Evolutionary conservation across 495 filamentous ascomycete species (phyloP), one percentile per base, ranked within the genome.

Genomic region (Penicillium dipodomyicola): DNA sequence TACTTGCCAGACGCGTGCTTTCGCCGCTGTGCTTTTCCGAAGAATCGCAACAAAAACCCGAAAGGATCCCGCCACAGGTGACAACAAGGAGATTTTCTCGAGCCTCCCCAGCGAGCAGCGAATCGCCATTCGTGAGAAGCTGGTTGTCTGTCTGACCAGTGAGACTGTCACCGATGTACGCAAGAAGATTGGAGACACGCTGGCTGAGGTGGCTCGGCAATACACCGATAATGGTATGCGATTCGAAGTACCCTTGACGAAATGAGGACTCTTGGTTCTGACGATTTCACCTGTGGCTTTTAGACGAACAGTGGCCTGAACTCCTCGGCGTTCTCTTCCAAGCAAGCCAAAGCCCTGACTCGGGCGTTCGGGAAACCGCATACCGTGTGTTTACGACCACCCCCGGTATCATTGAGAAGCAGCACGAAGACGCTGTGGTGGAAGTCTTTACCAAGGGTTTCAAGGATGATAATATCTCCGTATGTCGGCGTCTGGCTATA

Each of bases 361-460:
- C 87, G 12, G 87, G 84, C 57, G 85, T 92, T 68, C 85, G 95
- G 22, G 94, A 97, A 76, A 88, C 82, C 30, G 90, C 95, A 23
- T 99, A 91, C 73, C 82, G 95, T 41, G 91, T 99, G 55, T 96
- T 99, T 67, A 87, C 91, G 39, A 93, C 91, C 1, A 97, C 95
- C 8, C 95, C 95, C 17, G 90, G 90, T 19, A 92, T 99, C 63
- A 97, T 99, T 63, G 92, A 96, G 71, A 93, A 87, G 72, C 90
- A 96, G 63, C 93, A 99, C 64, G 90, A 96, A 64, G 87, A 90
- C 58, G 83, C 86, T 22, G 91, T 97, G 14, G 73, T 92, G 11
- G 77, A 79, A 35, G 92, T 92, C 3, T 99, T 99, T 67, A 83
- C 86, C 53, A 88, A 85, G 61, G 95, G 92, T 17, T 96, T 99